phyloP scores from a whole-genome alignment of 2,329 filamentous ascomycete genomes.

The Alternaria postmessia region DNA sequence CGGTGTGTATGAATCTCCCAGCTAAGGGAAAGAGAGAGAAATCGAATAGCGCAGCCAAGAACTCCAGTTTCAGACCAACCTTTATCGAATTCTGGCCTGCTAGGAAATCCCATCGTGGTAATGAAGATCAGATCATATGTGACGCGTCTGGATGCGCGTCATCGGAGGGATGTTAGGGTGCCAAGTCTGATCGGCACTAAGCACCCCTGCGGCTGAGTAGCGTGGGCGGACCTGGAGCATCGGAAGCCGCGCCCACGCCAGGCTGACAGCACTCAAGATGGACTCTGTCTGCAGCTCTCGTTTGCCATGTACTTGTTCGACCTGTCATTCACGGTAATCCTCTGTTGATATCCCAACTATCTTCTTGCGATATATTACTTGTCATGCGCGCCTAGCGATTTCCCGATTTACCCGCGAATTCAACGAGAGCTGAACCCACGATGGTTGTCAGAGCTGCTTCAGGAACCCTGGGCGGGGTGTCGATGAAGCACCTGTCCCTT shows the following conservation, averaged over 20 bases:
- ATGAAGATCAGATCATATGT: background rate
- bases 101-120: too few species aligned
- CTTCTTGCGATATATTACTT: background rate
- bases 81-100: too few species aligned
- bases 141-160: constrained; percentile 1
- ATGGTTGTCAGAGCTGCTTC: constrained; percentile 19
- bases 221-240: background rate
- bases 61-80: background rate
- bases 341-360: background rate
- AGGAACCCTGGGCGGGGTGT: constrained; percentile 59
- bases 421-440: background rate
- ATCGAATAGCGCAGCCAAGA: background rate
- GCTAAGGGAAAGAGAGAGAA: background rate
- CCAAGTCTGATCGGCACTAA: background rate
- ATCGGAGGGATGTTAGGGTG: background rate
- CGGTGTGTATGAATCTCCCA: too few species aligned
- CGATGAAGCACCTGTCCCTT: constrained; percentile 74
- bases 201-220: background rate
- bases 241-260: background rate
- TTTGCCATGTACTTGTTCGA: background rate
- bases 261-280: constrained; percentile 5
- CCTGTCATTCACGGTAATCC: background rate
- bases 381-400: background rate
- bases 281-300: background rate
- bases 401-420: background rate